Percentiles rank a stretch among this genome's conserved stretches.
Evolutionary conservation across 2,329 filamentous ascomycete species (phyloP).

Genomic region (Aspergillus clavatus): DNA sequence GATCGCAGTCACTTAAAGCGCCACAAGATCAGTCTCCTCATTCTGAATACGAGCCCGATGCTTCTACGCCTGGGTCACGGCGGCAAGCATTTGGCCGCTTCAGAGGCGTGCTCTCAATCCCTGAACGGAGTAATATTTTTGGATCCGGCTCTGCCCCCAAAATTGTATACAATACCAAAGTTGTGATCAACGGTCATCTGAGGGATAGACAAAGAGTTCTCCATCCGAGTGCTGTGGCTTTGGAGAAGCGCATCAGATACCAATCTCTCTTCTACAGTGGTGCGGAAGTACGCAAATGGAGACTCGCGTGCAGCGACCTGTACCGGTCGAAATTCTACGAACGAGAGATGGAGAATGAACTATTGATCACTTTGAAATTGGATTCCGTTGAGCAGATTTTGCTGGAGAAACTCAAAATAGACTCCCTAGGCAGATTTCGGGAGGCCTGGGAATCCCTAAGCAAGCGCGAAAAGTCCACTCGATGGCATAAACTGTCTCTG

Average conservation of each 20-base stretch:
- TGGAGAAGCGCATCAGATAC: slow-evolving; percentile 19
- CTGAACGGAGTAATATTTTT: not conserved
- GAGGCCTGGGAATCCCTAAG: slow-evolving; percentile 24
- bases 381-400: slow-evolving; percentile 13
- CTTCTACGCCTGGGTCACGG: not conserved
- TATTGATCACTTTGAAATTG: slow-evolving; percentile 6
- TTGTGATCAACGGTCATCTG: slow-evolving; percentile 12
- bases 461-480: slow-evolving; percentile 17
- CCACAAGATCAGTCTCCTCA: not conserved
- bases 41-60: not conserved
- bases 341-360: not conserved
- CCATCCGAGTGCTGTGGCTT: slow-evolving; percentile 14
- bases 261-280: slow-evolving; percentile 17
- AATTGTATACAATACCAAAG: slow-evolving; percentile 2
- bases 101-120: not conserved
- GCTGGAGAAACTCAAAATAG: slow-evolving; percentile 19
- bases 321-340: slow-evolving; percentile 19
- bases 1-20: not conserved
- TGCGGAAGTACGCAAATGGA: slow-evolving; percentile 17
- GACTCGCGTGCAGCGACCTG: slow-evolving; percentile 17
- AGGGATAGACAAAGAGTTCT: slow-evolving; percentile 16
- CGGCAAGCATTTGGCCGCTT: not conserved
- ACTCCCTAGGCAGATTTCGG: slow-evolving; percentile 22
- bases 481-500: slow-evolving; percentile 44
- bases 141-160: not conserved